Conservation (phyloP, 768 basidiomycete species). For the Lactifluus piperatus region DNA sequence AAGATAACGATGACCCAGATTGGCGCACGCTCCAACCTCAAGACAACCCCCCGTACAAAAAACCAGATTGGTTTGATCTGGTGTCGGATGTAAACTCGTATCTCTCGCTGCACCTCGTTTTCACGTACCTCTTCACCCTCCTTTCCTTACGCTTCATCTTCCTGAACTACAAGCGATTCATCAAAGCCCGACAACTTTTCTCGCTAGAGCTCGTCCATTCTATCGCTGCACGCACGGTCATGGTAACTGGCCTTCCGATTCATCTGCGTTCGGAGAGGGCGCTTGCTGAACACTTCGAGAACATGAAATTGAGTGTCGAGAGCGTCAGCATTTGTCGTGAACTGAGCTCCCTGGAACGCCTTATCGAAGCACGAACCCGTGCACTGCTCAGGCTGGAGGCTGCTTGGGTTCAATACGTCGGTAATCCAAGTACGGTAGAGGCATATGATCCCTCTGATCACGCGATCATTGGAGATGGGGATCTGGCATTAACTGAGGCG, state of each 20-base stretch:
- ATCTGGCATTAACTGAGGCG: conserved; percentile 45
- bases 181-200: conserved; percentile 87
- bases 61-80: conserved; percentile 70
- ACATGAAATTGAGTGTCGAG: conserved; percentile 80
- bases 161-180: conserved; percentile 82
- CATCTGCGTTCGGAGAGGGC: conserved; percentile 80
- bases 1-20: conserved; percentile 30
- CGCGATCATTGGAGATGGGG: conserved; percentile 41
- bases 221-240: conserved; percentile 86
- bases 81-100: conserved; percentile 87
- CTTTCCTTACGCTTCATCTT: conserved; percentile 82
- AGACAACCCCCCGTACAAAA: conserved; percentile 24
- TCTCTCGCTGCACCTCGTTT: conserved; percentile 79
- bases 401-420: conserved; percentile 87
- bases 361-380: conserved; percentile 74
- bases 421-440: conserved; percentile 84
- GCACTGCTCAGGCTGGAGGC: conserved; percentile 71
- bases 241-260: conserved; percentile 77
- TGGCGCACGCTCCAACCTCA: conserved; percentile 4
- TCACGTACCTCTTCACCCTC: conserved; percentile 89
- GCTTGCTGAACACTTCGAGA: conserved; percentile 90
- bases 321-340: conserved; percentile 87
- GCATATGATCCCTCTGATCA: conserved; percentile 67
- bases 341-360: conserved; percentile 57
- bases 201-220: conserved; percentile 92